These are phyloP conservation scores for Syzygium aqueum DNA, from an alignment of 345 rosid species.

Conservation along the genomic window DNA sequence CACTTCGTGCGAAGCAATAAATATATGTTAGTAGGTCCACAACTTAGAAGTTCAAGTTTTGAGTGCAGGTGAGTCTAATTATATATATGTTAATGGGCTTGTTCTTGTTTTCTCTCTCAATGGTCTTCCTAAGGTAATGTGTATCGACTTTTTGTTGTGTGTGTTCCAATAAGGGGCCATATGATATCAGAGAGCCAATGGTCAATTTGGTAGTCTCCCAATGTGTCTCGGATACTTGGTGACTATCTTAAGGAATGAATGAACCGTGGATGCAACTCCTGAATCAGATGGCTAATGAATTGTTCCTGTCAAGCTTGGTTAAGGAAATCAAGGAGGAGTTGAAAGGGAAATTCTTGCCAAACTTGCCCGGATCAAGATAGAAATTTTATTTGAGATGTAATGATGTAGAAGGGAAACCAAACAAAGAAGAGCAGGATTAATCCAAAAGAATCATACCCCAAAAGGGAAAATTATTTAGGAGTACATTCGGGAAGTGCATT, in stretches of 20 bases:
- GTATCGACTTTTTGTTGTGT: not conserved
- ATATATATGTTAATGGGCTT: not conserved
- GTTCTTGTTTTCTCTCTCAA: not conserved
- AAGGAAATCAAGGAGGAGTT: not conserved
- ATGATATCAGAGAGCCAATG: fast-evolving
- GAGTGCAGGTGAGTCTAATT: fast-evolving
- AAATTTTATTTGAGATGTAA: not conserved
- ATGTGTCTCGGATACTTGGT: not conserved
- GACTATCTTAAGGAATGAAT: not conserved
- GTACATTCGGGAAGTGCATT: not conserved
- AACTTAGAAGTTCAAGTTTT: not conserved
- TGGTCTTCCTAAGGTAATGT: not conserved
- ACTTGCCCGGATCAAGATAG: not conserved
- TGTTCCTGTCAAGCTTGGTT: not conserved
- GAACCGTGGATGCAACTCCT: not conserved
- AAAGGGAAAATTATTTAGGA: not conserved
- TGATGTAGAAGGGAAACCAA: not conserved
- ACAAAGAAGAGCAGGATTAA: not conserved
- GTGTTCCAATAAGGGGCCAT: not conserved
- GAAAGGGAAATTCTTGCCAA: not conserved
- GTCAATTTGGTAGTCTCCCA: not conserved
- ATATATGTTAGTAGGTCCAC: not conserved
- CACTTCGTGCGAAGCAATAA: not conserved
- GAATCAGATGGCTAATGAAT: not conserved
- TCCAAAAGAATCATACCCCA: not conserved